Evolutionary conservation across 352 stramenopile species (phyloP).

Genomic region (Globisporangium takayamanum): DNA sequence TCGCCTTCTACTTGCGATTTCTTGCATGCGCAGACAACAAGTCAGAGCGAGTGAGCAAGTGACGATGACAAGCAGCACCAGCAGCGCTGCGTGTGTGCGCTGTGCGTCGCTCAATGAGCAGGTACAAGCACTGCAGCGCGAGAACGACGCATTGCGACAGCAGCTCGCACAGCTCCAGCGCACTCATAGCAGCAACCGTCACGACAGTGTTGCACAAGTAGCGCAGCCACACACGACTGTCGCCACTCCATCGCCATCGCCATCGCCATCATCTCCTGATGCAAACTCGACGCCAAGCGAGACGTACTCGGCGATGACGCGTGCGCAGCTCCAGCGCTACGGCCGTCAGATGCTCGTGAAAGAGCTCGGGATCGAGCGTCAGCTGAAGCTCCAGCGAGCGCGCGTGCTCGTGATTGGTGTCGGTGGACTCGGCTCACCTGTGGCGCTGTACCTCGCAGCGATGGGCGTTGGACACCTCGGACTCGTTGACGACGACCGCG

Average conservation of each 20-base stretch:
- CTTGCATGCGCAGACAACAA: neutral
- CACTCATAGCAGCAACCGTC: neutral
- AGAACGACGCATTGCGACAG: conserved; percentile 13
- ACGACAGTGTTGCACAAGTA: neutral
- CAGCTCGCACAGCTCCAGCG: conserved; percentile 11
- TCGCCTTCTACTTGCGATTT: neutral
- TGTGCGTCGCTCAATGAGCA: conserved; percentile 34
- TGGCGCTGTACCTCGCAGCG: conserved; percentile 92
- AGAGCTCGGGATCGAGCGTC: conserved; percentile 87
- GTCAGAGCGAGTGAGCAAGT: neutral
- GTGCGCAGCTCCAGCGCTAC: conserved; percentile 79
- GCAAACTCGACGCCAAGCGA: neutral
- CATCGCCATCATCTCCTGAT: neutral
- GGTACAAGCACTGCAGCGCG: conserved; percentile 4
- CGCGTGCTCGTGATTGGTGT: conserved; percentile 90
- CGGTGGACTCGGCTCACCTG: conserved; percentile 94
- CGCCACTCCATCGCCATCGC: neutral
- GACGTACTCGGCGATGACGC: conserved; percentile 38
- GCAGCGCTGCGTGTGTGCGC: conserved; percentile 9
- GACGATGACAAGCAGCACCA: neutral
- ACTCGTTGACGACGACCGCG: conserved; percentile 93
- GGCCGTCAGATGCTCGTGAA: conserved; percentile 92
- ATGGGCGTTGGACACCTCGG: conserved; percentile 92
- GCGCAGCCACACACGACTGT: neutral
- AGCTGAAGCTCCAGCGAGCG: conserved; percentile 73